Evolutionary conservation across 306 rosid genomes (phyloP).

Genomic region (Quercus rubra): DNA sequence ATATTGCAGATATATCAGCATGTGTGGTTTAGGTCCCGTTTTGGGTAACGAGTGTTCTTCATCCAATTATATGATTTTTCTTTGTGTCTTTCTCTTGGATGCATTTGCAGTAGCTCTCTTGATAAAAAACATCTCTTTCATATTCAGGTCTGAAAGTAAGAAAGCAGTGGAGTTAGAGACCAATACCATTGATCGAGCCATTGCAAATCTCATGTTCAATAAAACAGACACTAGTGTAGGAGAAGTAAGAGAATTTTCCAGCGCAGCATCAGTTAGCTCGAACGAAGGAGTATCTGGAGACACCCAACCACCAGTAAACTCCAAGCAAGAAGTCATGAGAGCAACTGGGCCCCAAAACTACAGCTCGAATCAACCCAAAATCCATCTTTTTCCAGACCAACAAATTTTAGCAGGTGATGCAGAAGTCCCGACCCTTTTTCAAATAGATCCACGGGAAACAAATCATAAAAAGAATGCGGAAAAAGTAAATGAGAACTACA

Average conservation of each 20-base stretch:
- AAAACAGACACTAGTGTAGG: conserved; percentile 33
- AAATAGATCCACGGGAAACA: background rate
- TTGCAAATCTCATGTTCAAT: conserved; percentile 78
- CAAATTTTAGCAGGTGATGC: conserved; percentile 20
- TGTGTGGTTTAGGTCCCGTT: background rate
- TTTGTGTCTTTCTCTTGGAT: background rate
- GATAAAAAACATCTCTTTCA: conserved; percentile 11
- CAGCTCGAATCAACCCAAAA: background rate
- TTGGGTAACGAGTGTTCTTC: background rate
- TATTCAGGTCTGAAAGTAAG: conserved; percentile 39
- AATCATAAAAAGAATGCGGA: background rate
- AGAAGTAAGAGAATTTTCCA: conserved; percentile 35
- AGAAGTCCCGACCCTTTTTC: conserved; percentile 40
- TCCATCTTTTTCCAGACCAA: background rate
- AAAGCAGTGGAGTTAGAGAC: conserved; percentile 57
- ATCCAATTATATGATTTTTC: background rate
- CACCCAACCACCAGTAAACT: conserved; percentile 4
- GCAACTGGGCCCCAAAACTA: conserved; percentile 1
- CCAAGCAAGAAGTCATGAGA: conserved; percentile 17
- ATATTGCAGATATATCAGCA: background rate
- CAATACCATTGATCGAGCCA: conserved; percentile 72
- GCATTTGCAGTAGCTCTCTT: conserved; percentile 6
- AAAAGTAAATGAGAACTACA: background rate
- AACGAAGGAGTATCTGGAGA: background rate
- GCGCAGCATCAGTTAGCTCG: conserved; percentile 19